phyloP scores from a whole-genome alignment of 768 basidiomycete species.

The Xanthoconium stramineum region DNA sequence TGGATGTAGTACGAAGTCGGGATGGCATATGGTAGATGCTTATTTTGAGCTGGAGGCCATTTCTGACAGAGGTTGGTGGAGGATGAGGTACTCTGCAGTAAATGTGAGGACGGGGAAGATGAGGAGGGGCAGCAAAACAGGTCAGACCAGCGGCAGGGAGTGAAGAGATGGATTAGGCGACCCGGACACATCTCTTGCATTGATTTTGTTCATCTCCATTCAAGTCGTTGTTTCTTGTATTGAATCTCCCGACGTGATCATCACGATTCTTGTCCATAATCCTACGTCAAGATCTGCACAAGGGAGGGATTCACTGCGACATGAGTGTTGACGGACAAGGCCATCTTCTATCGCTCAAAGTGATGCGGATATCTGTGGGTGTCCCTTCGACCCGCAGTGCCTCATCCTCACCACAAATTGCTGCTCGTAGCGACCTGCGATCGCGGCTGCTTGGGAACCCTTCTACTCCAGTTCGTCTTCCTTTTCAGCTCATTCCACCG shows the following conservation, averaged over 20 bases:
- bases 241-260: too few relatives aligned
- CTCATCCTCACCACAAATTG: not conserved
- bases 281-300: too few relatives aligned
- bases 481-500: slow-evolving; percentile 77
- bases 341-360: slow-evolving; percentile 76
- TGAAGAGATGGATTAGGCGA: not conserved
- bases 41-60: too few relatives aligned
- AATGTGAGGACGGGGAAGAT: slow-evolving; percentile 17
- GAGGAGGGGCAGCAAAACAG: slow-evolving; percentile 13
- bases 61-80: too few relatives aligned
- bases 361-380: slow-evolving; percentile 86
- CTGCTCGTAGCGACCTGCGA: slow-evolving; percentile 57
- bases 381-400: not conserved
- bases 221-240: too few relatives aligned
- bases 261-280: too few relatives aligned
- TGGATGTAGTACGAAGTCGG: too few relatives aligned
- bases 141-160: not conserved
- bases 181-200: too few relatives aligned
- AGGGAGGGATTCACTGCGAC: too few relatives aligned
- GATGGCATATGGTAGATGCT: too few relatives aligned
- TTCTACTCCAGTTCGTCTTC: slow-evolving; percentile 83
- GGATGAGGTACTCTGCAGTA: slow-evolving; percentile 7
- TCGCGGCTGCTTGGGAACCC: slow-evolving; percentile 79
- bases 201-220: too few relatives aligned
- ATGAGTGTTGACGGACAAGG: slow-evolving; percentile 47